Evolutionary conservation across 441 rosid species (phyloP), one percentile per base, ranked within the genome.

Genomic region (Adansonia gregorii): DNA sequence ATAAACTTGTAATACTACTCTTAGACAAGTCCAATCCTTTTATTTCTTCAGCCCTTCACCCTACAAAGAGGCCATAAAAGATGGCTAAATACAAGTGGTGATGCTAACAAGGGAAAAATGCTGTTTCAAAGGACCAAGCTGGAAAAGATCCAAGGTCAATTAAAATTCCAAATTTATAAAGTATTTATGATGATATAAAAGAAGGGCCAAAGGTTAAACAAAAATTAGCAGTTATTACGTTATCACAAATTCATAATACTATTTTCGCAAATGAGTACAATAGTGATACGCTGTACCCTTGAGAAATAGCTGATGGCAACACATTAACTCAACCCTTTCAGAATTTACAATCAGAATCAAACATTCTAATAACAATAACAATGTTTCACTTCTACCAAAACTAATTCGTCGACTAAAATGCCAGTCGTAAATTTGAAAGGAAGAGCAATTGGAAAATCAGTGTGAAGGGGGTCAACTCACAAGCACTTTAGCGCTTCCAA

Each of bases 401-500:
- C 46, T 39, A 35, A 56, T 8, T 39, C 8, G 8, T 56, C 2
- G 3, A 22, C 19, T 14, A 71, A 60, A 65, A 6, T 20, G 14
- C n/a, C 14, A 17, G 11, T 11, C 8, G 35, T 19, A 22, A 31
- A 41, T 43, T 17, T 24, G 41, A 51, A 22, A 6, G 49, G 58
- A 7, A 11, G 43, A 59, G 43, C 22, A 54, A 2, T 11, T 8
- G 2, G 8, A 41, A 24, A 17, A 15, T 11, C 8, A 67, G 35
- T 55, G 3, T 14, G 5, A 4, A 69, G 11, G 49, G 69, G 20
- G 35, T 35, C 10, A 58, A 81, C 93, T 78, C 86, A 97, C 99
- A 31, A 97, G 91, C 86, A 89, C 96, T 90, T 97, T 97, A 19
- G 99, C 99, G 75, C 99, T 97, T 74, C 99, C 99, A 86, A 97